These are phyloP conservation scores for Pyrus hybrid DNA, from an alignment of 331 rosid genomes.

Conservation along the genomic window DNA sequence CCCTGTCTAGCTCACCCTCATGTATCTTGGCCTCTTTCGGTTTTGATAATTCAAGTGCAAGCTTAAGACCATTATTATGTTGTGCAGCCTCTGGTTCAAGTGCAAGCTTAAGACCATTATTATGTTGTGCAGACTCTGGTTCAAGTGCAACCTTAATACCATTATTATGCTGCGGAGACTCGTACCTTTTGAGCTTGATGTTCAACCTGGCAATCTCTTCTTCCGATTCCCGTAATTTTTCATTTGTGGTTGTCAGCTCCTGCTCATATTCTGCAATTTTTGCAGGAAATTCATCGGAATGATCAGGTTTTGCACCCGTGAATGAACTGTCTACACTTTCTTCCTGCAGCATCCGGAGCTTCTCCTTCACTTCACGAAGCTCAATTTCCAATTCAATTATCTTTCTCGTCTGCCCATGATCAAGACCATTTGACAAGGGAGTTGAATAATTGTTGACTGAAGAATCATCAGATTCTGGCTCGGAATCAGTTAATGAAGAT, in stretches of 20 bases:
- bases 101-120: too few species aligned
- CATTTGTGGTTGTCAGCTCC: constrained; percentile 52
- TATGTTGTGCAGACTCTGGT: too few species aligned
- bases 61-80: constrained; percentile 3
- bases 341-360: constrained; percentile 51
- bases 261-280: constrained; percentile 43
- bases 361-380: constrained; percentile 71
- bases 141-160: neutral
- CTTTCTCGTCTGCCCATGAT: constrained; percentile 48
- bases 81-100: too few species aligned
- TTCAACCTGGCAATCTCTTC: constrained; percentile 43
- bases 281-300: constrained; percentile 28
- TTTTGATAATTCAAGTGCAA: constrained; percentile 15
- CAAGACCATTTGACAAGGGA: constrained; percentile 36
- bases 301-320: constrained; percentile 28
- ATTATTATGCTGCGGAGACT: constrained; percentile 11
- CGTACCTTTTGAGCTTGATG: constrained; percentile 34
- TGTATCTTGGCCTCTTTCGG: constrained; percentile 14
- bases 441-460: constrained; percentile 76
- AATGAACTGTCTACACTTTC: constrained; percentile 32
- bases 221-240: constrained; percentile 39
- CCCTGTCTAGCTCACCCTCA: constrained; percentile 7
- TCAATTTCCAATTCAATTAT: constrained; percentile 72
- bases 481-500: constrained; percentile 78
- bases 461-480: constrained; percentile 81